phyloP scores from a whole-genome alignment of 805 yeast species.

The Hanseniaspora valbyensis region DNA sequence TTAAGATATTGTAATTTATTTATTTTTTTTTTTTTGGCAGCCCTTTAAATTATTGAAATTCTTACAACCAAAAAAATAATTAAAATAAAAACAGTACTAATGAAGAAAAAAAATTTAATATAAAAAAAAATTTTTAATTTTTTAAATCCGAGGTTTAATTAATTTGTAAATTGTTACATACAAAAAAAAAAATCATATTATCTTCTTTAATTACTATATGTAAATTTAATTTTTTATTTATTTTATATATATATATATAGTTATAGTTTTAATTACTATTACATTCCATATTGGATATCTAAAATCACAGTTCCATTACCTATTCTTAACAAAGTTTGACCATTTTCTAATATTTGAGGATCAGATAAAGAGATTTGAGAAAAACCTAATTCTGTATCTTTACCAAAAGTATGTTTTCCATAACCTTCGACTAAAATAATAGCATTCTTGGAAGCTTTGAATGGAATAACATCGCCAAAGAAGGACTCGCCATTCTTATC shows the following conservation, averaged over 20 bases:
- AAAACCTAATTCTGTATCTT: conserved; percentile 52
- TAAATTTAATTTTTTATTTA: no score
- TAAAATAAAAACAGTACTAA: background rate
- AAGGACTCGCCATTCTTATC: conserved; percentile 34
- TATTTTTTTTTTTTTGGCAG: background rate
- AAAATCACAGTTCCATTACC: conserved; percentile 27
- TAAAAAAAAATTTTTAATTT: no score
- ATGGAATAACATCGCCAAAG: conserved; percentile 57
- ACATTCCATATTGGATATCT: conserved; percentile 23
- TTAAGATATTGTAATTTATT: background rate
- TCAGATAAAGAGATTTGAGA: conserved; percentile 44
- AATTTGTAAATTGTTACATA: no score
- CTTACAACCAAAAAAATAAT: background rate
- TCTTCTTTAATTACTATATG: no score
- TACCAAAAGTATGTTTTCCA: conserved; percentile 63
- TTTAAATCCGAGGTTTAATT: background rate
- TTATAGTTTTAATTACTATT: background rate
- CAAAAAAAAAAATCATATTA: no score
- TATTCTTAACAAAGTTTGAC: conserved; percentile 25
- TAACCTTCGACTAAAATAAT: conserved; percentile 49
- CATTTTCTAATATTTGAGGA: conserved; percentile 26
- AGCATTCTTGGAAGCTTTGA: conserved; percentile 55
- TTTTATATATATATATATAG: no score
- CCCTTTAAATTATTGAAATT: background rate
- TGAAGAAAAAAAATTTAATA: background rate